Evolutionary conservation across 2,329 filamentous ascomycete species (phyloP), one percentile per base, ranked within the genome.

Genomic region (Aspergillus aculeatinus): DNA sequence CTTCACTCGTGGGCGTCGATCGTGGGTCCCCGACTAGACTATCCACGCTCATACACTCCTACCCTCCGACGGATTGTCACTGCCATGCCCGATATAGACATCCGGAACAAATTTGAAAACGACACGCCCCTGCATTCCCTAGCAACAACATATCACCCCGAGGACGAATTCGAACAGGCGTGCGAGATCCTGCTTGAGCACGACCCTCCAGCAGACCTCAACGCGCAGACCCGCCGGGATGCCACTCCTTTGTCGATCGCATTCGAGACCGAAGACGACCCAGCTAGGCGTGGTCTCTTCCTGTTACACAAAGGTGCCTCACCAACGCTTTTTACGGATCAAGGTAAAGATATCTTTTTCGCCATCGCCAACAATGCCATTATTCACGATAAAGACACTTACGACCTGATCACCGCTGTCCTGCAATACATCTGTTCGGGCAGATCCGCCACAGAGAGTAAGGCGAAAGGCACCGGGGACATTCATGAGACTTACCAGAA

Each of bases 61-160:
- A 61, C 67, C 5, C 42, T 70, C 19, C 48, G 64, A 31, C 62
- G 52, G 21, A 65, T 69, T n/a, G 53, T 60, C 16, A 55, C 59
- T 7, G 51, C 55, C 1, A 66, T 63, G 57, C 48, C 60, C 5
- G 50, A 63, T 21, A 47, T 70, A 33, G 60, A 70, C 54, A 53
- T 67, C 19, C 60, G 35, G 6, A 67, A 63, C 29, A 35, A 42
- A 4, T 65, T 57, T 33, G 61, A 68, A 19, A 53, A 64, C 35
- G 65, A 69, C 12, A 71, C 67, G 3, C 64, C 68, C 5, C 58
- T 71, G 14, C 68, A 70, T 59, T n/a, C 57, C 3, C n/a, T 72
- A 31, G 39, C 63, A 7, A 64, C 64, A 2, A 65, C 47, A 2
- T 64, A 67, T 21, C 66, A 69, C 42, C 27, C 62, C 2, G 68